Evolutionary conservation across 352 stramenopile genomes (phyloP), one percentile per base, ranked within the genome.

Genomic region (Phytophthora pisi): DNA sequence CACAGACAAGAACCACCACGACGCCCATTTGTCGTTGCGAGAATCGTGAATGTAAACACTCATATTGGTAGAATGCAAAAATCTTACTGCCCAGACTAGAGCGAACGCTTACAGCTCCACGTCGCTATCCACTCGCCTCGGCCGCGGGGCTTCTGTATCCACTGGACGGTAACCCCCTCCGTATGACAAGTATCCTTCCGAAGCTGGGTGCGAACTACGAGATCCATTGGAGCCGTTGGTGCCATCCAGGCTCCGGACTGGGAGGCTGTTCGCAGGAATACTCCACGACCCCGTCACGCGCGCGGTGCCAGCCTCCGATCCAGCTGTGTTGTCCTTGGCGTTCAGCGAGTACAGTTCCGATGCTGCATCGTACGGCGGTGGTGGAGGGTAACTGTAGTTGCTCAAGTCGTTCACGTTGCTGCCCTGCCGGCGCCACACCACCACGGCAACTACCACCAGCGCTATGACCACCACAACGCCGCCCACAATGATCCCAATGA

Each of bases 401-500:
- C 42, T 72, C 34, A 66, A 70, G 15, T 78, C 58, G 53, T 57
- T 63, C 49, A 54, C 43, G 51, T 59, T 68, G 24, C 54, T 64
- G 42, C 57, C 47, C 23, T 75, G 67, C 18, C 82, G 75, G 3
- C 78, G 79, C 34, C 68, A 69, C 13, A 79, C 61, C 16, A 87
- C 69, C 16, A 85, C 36, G 3, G 70, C 70, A 13, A 77, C 64
- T n/a, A 84, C 73, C 13, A 82, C 47, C 8, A 88, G n/a, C 6
- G 68, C 80, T 16, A 79, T 70, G 0, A 88, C 62, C 6, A 88
- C 55, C 30, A 90, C 74, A 55, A 89, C 62, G 13, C 64, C 76
- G 10, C 75, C 79, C n/a, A 89, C 74, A 55, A 90, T 68, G 59
- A 92, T 90, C 11, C 74, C 82, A 58, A 90, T 74, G 13, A 81